Evolutionary conservation across 345 rosid genomes (phyloP), one percentile per base, ranked within the genome.

Genomic region (Turritis glabra): DNA sequence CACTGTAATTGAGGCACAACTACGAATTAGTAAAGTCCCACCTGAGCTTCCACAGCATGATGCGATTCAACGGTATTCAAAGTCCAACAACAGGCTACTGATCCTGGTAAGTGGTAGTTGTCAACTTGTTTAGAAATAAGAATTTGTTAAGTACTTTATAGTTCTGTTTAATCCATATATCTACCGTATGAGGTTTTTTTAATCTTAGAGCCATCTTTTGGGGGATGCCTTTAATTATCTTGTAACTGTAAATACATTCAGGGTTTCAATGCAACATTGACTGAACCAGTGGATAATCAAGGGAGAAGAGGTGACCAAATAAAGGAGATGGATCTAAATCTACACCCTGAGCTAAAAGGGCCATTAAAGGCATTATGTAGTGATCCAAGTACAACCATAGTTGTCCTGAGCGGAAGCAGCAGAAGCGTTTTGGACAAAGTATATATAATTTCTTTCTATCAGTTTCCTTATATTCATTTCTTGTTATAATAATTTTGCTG

Each of bases 221-320:
- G 4, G 22, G 7, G 7, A 23, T 27, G 25, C n/a, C 7, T 18
- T 43, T 22, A 5, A 35, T 47, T 33, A 14, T 25, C 26, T 58
- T 48, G 46, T 54, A 29, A 57, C 40, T 35, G 7, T 63, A 19
- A 43, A 53, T 54, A 70, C 43, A 13, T 71, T 69, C 86, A 96
- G 99, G 99, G 99, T 61, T 92, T 96, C 83, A 96, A 96, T 83
- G 89, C 99, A 76, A 88, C 98, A 14, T 69, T 96, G 80, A 92
- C 99, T 18, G 99, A 96, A 73, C 89, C 94, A 15, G 95, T 86
- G 69, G 97, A 90, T 83, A 89, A 88, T 67, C 90, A 86, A 63
- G 93, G 93, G 69, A 85, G 94, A 85, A 83, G 97, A 85, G 90
- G 85, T 66, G 99, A 96, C 79, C 99, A 92, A 77, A 88, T 96